These are phyloP conservation scores for Pittosporum tobira DNA, from an alignment of 129 eudicot species.

Conservation along the genomic window DNA sequence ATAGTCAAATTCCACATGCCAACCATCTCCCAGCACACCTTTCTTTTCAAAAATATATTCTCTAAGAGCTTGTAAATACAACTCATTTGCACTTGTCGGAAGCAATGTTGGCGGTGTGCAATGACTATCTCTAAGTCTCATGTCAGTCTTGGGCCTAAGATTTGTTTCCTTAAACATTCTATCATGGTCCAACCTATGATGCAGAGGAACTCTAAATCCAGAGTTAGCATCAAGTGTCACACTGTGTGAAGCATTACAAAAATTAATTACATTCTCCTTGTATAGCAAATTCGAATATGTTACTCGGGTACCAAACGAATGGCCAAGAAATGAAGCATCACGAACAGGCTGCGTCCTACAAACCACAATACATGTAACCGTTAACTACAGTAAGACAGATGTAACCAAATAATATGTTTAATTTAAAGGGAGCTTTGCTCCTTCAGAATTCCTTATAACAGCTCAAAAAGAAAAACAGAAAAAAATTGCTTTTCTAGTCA, in stretches of 20 bases:
- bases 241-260: constrained; percentile 25
- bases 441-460: too few species aligned
- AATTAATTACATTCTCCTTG: constrained; percentile 20
- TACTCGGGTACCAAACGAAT: constrained; percentile 23
- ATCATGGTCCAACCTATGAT: constrained; percentile 11
- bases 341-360: constrained; percentile 37
- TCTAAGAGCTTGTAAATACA: constrained; percentile 54
- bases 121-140: constrained; percentile 14
- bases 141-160: not conserved
- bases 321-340: constrained; percentile 27
- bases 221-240: constrained; percentile 20
- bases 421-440: too few species aligned
- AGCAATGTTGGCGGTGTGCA: constrained; percentile 6
- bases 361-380: constrained; percentile 14
- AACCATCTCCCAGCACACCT: constrained; percentile 55
- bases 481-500: too few species aligned
- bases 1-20: constrained; percentile 70
- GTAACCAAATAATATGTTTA: too few species aligned
- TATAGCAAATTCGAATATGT: constrained; percentile 26
- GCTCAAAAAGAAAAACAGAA: too few species aligned
- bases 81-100: constrained; percentile 23
- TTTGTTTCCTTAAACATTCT: not conserved
- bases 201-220: constrained; percentile 19
- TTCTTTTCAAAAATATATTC: constrained; percentile 44
- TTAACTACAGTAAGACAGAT: not conserved